These are phyloP conservation scores for Areca catechu DNA, from an alignment of 176 grass and related monocot genomes.

Conservation along the genomic window DNA sequence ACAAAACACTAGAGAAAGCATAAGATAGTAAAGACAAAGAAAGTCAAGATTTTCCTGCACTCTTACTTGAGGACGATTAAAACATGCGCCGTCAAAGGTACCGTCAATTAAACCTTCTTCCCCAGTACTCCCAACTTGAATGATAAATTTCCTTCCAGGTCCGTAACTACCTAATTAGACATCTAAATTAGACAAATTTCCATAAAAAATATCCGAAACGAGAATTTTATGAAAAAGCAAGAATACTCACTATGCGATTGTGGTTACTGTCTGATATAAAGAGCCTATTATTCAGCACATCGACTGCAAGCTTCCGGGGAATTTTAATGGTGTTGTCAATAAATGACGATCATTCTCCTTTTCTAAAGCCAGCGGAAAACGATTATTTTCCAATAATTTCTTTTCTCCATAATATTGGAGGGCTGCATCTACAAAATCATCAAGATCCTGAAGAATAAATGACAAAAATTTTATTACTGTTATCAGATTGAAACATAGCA, in stretches of 20 bases:
- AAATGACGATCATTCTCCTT: slow-evolving; percentile 77
- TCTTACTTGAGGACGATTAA: slow-evolving; percentile 93
- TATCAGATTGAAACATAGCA: no score
- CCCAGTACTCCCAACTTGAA: slow-evolving; percentile 78
- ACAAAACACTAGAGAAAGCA: no score
- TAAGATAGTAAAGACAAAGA: background rate
- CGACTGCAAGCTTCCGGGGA: slow-evolving; percentile 82
- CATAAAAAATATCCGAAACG: no score
- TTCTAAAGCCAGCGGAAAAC: slow-evolving; percentile 79
- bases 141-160: slow-evolving; percentile 68
- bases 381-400: slow-evolving; percentile 48
- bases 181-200: background rate
- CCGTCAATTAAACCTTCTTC: slow-evolving; percentile 89
- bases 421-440: slow-evolving; percentile 80
- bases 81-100: slow-evolving; percentile 59
- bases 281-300: slow-evolving; percentile 78
- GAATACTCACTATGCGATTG: slow-evolving; percentile 80
- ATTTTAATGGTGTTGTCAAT: slow-evolving; percentile 72
- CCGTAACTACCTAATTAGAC: slow-evolving; percentile 69
- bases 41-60: slow-evolving; percentile 1
- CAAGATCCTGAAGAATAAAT: slow-evolving; percentile 71
- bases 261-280: slow-evolving; percentile 98
- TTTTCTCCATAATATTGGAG: slow-evolving; percentile 87
- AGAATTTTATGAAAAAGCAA: background rate
- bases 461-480: no score